These are phyloP conservation scores for Globisporangium emineosum DNA, from an alignment of 352 stramenopile species.

Conservation along the genomic window DNA sequence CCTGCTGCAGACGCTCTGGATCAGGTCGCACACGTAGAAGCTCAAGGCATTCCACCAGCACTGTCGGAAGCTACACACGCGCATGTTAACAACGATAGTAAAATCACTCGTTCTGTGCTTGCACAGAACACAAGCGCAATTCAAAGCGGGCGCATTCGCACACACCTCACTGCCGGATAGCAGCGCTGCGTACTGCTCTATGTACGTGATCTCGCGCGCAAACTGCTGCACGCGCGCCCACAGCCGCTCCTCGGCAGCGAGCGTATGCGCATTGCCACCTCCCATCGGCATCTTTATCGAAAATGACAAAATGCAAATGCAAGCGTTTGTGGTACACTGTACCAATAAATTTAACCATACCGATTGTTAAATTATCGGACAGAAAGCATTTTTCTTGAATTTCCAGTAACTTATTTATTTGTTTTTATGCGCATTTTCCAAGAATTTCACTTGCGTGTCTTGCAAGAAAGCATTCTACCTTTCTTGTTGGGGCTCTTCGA, in stretches of 20 bases:
- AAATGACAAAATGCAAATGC: neutral
- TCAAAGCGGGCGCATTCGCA: neutral
- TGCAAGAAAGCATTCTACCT: no score
- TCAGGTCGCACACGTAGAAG: conserved; percentile 1
- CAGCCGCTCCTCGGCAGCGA: neutral
- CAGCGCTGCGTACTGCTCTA: conserved; percentile 4
- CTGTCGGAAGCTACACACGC: conserved; percentile 15
- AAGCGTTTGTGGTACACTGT: conserved; percentile 1
- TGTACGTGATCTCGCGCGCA: neutral
- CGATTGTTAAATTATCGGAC: no score
- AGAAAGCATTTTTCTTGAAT: no score
- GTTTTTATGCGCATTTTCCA: no score
- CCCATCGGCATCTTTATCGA: neutral
- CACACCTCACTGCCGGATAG: conserved; percentile 9
- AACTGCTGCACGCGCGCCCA: conserved; percentile 13
- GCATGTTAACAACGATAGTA: neutral
- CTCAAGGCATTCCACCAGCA: conserved; percentile 11
- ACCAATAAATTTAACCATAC: no score
- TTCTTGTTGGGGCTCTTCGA: no score
- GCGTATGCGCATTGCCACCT: neutral
- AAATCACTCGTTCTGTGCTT: neutral
- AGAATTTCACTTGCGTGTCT: no score
- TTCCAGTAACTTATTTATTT: no score
- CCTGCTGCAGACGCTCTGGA: conserved; percentile 24
- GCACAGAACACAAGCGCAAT: neutral